Conservation (phyloP, 345 rosid species). For the Rhodamnia rubescens region DNA sequence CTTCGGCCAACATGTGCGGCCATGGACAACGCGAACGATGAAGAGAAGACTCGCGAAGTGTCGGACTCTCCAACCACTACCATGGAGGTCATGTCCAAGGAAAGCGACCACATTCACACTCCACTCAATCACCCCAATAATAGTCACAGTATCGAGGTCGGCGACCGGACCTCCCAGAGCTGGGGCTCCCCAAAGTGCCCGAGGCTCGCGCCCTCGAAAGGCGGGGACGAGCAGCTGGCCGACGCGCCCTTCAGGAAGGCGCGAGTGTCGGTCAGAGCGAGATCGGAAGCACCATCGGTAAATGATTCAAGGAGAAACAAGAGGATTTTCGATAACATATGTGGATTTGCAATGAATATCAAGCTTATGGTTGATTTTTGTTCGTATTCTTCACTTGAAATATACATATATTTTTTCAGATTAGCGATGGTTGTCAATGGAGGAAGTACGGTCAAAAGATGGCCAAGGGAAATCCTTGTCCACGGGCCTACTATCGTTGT, state of each 20-base stretch:
- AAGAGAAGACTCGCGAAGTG: slow-evolving; percentile 13
- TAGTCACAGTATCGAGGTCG: slow-evolving; percentile 13
- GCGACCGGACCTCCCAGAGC: slow-evolving; percentile 27
- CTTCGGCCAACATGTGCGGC: slow-evolving; percentile 31
- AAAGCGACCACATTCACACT: slow-evolving; percentile 11
- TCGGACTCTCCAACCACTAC: slow-evolving; percentile 15
- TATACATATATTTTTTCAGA: slow-evolving; percentile 24
- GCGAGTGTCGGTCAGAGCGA: slow-evolving; percentile 14
- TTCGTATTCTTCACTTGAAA: not conserved
- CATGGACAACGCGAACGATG: slow-evolving; percentile 14
- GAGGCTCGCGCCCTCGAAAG: slow-evolving; percentile 28
- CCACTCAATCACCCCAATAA: slow-evolving; percentile 7
- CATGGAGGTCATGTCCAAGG: slow-evolving; percentile 23
- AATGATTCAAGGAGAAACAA: not conserved
- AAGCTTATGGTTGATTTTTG: not conserved
- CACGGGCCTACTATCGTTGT: slow-evolving; percentile 94
- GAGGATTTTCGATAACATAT: not conserved
- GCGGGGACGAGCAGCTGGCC: slow-evolving; percentile 24
- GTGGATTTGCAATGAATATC: not conserved
- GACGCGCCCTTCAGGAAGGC: slow-evolving; percentile 38
- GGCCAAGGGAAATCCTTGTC: slow-evolving; percentile 87
- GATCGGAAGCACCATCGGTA: slow-evolving; percentile 49
- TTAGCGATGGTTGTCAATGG: slow-evolving; percentile 92
- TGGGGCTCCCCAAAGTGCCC: slow-evolving; percentile 40
- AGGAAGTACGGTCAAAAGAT: slow-evolving; percentile 93